phyloP scores from a whole-genome alignment of 352 stramenopile genomes.

The Achlya hypogyna region DNA sequence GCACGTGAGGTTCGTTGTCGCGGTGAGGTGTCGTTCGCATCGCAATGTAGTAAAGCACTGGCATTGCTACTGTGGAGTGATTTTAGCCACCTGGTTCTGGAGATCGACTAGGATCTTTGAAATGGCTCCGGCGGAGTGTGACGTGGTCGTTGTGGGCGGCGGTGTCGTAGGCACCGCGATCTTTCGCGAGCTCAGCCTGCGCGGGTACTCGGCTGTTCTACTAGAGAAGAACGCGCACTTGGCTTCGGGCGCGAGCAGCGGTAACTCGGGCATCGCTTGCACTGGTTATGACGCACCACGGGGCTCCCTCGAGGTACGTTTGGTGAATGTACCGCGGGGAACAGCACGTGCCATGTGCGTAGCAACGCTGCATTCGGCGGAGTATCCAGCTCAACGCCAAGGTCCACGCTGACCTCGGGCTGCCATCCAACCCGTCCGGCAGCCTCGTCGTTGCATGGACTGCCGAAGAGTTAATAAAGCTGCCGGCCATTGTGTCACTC shows the following conservation, averaged over 20 bases:
- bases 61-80: too few species aligned
- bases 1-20: too few species aligned
- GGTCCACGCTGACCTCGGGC: slow-evolving; percentile 17
- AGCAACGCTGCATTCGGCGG: slow-evolving; percentile 15
- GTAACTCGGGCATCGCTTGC: slow-evolving; percentile 48
- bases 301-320: slow-evolving; percentile 34
- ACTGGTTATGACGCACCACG: slow-evolving; percentile 47
- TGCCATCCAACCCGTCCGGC: slow-evolving; percentile 3
- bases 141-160: slow-evolving; percentile 35
- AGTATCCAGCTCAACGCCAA: slow-evolving; percentile 2
- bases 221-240: slow-evolving; percentile 35
- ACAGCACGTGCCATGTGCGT: not conserved
- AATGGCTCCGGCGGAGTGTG: too few species aligned
- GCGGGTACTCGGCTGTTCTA: slow-evolving; percentile 32
- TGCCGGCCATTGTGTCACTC: slow-evolving; percentile 3
- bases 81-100: too few species aligned
- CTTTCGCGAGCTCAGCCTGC: slow-evolving; percentile 30
- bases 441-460: slow-evolving; percentile 18
- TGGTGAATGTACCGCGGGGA: not conserved
- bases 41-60: too few species aligned
- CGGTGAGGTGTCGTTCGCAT: too few species aligned
- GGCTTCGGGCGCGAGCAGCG: slow-evolving; percentile 29
- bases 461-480: not conserved
- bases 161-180: slow-evolving; percentile 46
- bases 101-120: too few species aligned